Evolutionary conservation across 192 early-diverging fungal genomes (phyloP).

Genomic region (Entomortierella beljakovae): DNA sequence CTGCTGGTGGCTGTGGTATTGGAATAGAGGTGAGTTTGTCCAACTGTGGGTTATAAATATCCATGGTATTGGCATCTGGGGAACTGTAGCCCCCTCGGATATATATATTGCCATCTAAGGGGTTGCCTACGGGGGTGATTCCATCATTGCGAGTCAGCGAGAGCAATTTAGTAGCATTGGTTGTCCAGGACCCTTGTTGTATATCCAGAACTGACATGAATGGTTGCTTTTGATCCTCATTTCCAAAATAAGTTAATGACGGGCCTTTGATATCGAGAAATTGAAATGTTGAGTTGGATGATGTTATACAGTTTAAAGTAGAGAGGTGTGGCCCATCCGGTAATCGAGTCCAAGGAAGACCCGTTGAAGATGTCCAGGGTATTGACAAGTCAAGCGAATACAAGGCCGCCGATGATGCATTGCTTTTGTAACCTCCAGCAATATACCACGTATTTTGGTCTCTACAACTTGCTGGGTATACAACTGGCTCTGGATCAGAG

Average conservation of each 20-base stretch:
- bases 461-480: background rate
- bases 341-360: background rate
- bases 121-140: conserved; percentile 3
- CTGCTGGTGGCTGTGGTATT: background rate
- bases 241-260: conserved; percentile 14
- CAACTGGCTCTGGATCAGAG: background rate
- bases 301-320: conserved; percentile 1
- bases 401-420: background rate
- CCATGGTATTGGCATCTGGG: conserved; percentile 6
- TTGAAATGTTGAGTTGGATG: background rate
- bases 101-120: conserved; percentile 38
- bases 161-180: background rate
- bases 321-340: background rate
- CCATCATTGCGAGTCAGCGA: conserved; percentile 6
- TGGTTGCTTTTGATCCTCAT: conserved; percentile 4
- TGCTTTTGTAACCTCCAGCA: background rate
- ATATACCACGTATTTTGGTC: background rate
- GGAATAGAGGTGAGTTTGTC: conserved; percentile 11
- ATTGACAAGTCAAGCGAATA: background rate
- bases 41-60: conserved; percentile 23
- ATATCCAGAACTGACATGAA: conserved; percentile 20
- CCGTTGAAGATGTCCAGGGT: background rate
- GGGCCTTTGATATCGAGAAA: background rate
- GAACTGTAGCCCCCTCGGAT: conserved; percentile 25
- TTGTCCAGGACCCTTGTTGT: conserved; percentile 2